These are phyloP conservation scores for Fomitiporia mediterranea DNA, from an alignment of 1,284 basidiomycete species.

Conservation along the genomic window DNA sequence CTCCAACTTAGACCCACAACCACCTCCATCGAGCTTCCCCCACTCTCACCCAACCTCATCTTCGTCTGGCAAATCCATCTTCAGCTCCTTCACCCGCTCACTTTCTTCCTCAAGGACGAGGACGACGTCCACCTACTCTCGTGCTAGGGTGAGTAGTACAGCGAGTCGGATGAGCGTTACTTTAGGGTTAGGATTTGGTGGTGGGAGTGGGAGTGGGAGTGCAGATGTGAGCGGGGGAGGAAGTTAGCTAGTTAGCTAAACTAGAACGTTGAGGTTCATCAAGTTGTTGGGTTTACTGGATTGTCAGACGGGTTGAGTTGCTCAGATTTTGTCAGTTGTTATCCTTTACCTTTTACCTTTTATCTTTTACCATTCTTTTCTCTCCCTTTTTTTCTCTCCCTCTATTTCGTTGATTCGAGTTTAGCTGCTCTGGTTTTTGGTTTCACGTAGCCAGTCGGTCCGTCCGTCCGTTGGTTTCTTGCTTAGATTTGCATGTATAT, in stretches of 20 bases:
- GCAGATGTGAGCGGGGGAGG: too few relatives aligned
- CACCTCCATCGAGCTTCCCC: background rate
- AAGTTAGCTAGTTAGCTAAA: too few relatives aligned
- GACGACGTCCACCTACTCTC: background rate
- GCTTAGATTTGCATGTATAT: conserved; percentile 2
- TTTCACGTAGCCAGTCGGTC: background rate
- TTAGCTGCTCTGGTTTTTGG: background rate
- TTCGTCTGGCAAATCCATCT: conserved; percentile 2
- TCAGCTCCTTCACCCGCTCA: conserved; percentile 11
- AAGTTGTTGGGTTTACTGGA: too few relatives aligned
- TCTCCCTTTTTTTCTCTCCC: background rate
- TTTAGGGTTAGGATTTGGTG: too few relatives aligned
- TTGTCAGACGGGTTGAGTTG: too few relatives aligned
- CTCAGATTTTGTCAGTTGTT: background rate
- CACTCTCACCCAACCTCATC: background rate
- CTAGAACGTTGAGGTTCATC: too few relatives aligned
- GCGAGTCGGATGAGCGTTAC: background rate
- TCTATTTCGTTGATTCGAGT: too few relatives aligned
- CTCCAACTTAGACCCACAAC: too few relatives aligned
- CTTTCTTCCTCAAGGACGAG: conserved; percentile 1
- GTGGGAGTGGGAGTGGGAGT: too few relatives aligned
- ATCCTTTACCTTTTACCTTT: background rate
- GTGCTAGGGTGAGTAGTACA: background rate
- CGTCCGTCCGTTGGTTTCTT: too few relatives aligned
- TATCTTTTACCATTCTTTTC: background rate